Evolutionary conservation across 2,329 filamentous ascomycete species (phyloP), one percentile per base, ranked within the genome.

Genomic region (Exophiala lecanii-corni): DNA sequence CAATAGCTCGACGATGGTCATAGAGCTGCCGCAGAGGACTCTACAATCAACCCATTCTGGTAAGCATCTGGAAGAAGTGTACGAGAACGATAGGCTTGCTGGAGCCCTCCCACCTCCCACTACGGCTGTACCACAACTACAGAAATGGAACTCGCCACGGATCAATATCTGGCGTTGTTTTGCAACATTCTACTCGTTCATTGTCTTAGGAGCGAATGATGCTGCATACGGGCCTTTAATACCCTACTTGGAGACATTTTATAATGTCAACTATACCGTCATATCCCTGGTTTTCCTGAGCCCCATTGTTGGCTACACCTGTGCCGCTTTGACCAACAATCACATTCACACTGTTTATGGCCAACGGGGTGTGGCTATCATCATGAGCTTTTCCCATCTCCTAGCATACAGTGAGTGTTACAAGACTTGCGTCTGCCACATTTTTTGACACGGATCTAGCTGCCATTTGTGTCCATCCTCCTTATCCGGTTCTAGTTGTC

Each of bases 341-440:
- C 38, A 46, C 5, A 57, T 72, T 15, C 71, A 74, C 50, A 55
- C 59, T 23, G 52, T 52, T 4, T 50, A 67, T 18, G 86, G 86
- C 20, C 84, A 86, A 59, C 74, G 82, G 19, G 86, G 86, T 12
- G 74, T 89, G 12, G 82, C 83, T 15, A 58, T 86, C 39, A 59
- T 86, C 1, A 79, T 74, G 1, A 79, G 82, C 0, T 43, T 71
- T 9, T 78, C 74, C 51, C 82, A 86, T 55, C 57, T 87, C 6
- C 53, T 80, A 17, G 76, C 82, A 13, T 88, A 86, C 56, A 62
- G 49, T 51, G 18, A 38, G 49, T 35, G 12, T 7, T 2, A 9
- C 21, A 9, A 13, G 7, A 13, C 13, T 7, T 4, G 3, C 35
- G 17, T 7, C 33, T 16, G 20, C n/a, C 6, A 23, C 4, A n/a